phyloP scores from a whole-genome alignment of 106 monocot genomes.

The Dendrobium nobile region DNA sequence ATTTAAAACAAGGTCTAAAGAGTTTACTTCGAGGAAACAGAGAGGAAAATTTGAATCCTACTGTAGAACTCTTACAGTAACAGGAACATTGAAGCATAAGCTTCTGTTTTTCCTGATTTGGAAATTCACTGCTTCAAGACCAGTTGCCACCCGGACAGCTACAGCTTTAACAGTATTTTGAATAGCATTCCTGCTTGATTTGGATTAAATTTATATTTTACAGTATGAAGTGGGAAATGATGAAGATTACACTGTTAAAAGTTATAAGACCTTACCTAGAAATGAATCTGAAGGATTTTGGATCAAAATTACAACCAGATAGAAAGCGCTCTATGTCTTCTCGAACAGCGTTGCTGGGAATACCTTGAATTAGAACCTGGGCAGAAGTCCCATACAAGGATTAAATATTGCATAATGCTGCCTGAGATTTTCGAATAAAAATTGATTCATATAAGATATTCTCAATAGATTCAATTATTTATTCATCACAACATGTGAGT shows the following conservation, averaged over 20 bases:
- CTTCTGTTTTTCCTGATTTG: conserved; percentile 47
- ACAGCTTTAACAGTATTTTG: conserved; percentile 9
- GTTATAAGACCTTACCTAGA: conserved; percentile 25
- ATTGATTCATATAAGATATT: background rate
- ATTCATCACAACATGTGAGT: background rate
- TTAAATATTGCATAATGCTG: background rate
- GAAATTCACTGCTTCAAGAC: conserved; percentile 54
- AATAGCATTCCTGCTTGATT: background rate
- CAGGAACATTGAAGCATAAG: conserved; percentile 57
- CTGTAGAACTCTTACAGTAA: conserved; percentile 47
- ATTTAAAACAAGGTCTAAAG: background rate
- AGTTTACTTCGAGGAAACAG: background rate
- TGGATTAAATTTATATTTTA: background rate
- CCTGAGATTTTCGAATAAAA: background rate
- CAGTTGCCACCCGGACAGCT: conserved; percentile 37
- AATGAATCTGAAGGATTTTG: conserved; percentile 36
- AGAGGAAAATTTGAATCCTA: background rate
- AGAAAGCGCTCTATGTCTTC: conserved; percentile 80
- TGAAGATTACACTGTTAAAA: background rate
- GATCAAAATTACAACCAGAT: conserved; percentile 61
- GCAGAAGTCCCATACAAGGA: background rate
- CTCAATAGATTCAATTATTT: background rate
- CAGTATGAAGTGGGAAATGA: background rate
- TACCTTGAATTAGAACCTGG: conserved; percentile 60
- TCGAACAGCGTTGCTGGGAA: conserved; percentile 43